phyloP scores from a whole-genome alignment of 257 asterid genomes.

The Penstemon barbatus region DNA sequence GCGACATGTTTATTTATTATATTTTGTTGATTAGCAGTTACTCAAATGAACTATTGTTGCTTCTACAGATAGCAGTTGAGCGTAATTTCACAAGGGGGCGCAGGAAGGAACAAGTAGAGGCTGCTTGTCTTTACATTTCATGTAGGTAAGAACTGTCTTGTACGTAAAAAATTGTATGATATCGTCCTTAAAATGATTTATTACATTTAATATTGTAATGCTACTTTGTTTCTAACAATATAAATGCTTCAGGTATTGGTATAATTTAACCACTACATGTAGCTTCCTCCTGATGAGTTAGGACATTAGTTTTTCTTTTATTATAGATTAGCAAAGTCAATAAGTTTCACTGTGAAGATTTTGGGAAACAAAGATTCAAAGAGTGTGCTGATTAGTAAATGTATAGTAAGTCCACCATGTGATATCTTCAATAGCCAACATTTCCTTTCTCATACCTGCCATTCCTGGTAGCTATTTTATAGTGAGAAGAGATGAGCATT shows the following conservation, averaged over 20 bases:
- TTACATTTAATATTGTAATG: neutral
- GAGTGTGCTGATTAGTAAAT: too few relatives aligned
- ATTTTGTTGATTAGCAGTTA: conserved; percentile 11
- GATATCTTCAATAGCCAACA: neutral
- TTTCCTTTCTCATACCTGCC: neutral
- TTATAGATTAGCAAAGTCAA: neutral
- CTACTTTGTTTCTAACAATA: conserved; percentile 1
- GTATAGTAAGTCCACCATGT: neutral
- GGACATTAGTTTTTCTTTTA: neutral
- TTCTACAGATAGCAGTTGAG: conserved; percentile 66
- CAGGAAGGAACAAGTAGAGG: conserved; percentile 79
- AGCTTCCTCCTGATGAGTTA: neutral
- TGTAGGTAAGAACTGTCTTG: conserved; percentile 56
- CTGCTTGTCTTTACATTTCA: conserved; percentile 82
- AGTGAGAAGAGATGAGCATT: neutral
- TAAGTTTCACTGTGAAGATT: neutral
- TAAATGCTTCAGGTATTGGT: neutral
- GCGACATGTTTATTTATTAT: conserved; percentile 8
- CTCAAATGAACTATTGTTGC: conserved; percentile 13
- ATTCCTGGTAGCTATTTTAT: neutral
- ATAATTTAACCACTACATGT: neutral
- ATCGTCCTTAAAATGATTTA: conserved; percentile 11
- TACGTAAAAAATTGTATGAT: conserved; percentile 3
- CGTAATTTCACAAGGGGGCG: conserved; percentile 84
- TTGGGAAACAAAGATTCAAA: neutral